phyloP scores from a whole-genome alignment of 2,329 filamentous ascomycete species.

The Pestalotiopsis sp. region DNA sequence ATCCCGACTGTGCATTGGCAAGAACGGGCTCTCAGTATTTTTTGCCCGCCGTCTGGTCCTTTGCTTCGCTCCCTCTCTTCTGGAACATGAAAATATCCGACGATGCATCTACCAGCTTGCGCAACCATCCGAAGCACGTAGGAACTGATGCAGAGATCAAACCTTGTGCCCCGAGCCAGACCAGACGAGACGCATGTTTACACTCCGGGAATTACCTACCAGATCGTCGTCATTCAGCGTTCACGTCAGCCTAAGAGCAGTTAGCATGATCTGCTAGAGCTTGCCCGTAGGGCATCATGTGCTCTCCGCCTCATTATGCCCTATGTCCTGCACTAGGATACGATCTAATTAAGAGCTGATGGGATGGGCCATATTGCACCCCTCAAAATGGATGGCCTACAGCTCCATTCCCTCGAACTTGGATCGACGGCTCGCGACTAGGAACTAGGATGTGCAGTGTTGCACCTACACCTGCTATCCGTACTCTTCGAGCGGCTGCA shows the following conservation, averaged over 20 bases:
- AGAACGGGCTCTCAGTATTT: no score
- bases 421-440: not conserved
- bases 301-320: slow-evolving; percentile 7
- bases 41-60: no score
- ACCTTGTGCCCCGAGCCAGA: not conserved
- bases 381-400: slow-evolving; percentile 1
- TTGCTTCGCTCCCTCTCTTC: no score
- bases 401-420: slow-evolving; percentile 1
- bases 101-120: no score
- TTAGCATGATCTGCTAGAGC: not conserved
- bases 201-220: not conserved
- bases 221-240: slow-evolving; percentile 1
- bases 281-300: not conserved
- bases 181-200: not conserved
- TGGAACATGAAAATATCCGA: no score
- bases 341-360: not conserved
- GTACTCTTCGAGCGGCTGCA: not conserved
- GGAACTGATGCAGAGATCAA: not conserved
- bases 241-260: not conserved
- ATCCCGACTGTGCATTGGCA: no score
- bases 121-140: no score
- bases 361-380: not conserved
- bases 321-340: slow-evolving; percentile 1
- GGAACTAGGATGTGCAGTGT: not conserved
- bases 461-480: not conserved